These are phyloP conservation scores for Fomes fomentarius DNA, from an alignment of 1,284 basidiomycete genomes.

Conservation along the genomic window DNA sequence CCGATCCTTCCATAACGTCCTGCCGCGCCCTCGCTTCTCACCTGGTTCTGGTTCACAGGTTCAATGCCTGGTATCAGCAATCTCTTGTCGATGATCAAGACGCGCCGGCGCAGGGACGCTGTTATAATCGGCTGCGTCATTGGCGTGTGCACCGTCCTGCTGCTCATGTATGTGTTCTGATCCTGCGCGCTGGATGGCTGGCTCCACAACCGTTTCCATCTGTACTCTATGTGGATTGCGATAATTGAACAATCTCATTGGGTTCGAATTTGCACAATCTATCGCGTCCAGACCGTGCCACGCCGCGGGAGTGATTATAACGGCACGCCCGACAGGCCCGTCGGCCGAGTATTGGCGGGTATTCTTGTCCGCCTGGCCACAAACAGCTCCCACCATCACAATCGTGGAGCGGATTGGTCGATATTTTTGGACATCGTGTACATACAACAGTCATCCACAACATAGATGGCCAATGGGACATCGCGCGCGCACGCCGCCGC, in stretches of 20 bases:
- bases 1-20: not conserved
- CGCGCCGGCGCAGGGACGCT: constrained; percentile 86
- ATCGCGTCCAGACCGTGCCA: too few species aligned
- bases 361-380: not conserved
- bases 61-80: constrained; percentile 95
- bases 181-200: not conserved
- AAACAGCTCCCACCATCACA: too few species aligned
- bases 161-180: constrained; percentile 74
- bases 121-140: constrained; percentile 89
- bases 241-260: constrained; percentile 7
- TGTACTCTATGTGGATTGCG: not conserved
- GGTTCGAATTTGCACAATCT: too few species aligned
- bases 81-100: constrained; percentile 90
- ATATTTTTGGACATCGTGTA: too few species aligned
- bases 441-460: too few species aligned
- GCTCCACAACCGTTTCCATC: not conserved
- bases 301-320: too few species aligned
- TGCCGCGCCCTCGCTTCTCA: not conserved
- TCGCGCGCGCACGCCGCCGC: not conserved
- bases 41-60: constrained; percentile 44
- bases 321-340: too few species aligned
- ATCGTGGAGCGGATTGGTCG: too few species aligned
- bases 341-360: not conserved
- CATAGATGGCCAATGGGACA: too few species aligned
- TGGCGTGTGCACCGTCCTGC: constrained; percentile 79